These are phyloP conservation scores for Coniochaeta sp. DNA, from an alignment of 2,329 filamentous ascomycete genomes.

Conservation along the genomic window DNA sequence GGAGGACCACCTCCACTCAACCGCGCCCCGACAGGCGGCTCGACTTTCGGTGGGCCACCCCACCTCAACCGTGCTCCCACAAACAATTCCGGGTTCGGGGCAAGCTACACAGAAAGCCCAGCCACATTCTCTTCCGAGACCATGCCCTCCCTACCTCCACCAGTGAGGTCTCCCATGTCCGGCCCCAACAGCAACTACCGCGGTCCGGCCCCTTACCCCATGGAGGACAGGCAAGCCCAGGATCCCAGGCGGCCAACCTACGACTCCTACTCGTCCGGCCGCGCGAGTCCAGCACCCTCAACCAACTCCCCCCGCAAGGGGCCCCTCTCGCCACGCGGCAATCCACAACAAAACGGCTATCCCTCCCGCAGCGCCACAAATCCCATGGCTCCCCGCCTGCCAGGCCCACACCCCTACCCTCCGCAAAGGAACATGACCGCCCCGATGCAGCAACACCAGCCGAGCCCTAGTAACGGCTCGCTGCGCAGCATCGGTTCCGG, in stretches of 20 bases:
- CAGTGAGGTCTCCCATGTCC: slow-evolving; percentile 15
- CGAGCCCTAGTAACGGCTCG: slow-evolving; percentile 12
- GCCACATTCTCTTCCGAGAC: slow-evolving; percentile 16
- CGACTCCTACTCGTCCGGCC: slow-evolving; percentile 15
- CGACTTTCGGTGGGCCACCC: too few relatives aligned
- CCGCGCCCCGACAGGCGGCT: slow-evolving; percentile 18
- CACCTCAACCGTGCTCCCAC: slow-evolving; percentile 18
- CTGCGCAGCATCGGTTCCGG: slow-evolving; percentile 6
- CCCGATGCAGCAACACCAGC: slow-evolving; percentile 17
- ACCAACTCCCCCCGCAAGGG: slow-evolving; percentile 13
- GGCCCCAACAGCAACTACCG: slow-evolving; percentile 11
- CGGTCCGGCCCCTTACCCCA: slow-evolving; percentile 6
- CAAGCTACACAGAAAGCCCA: slow-evolving; percentile 16
- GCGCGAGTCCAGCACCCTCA: slow-evolving; percentile 23
- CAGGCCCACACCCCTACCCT: slow-evolving; percentile 13
- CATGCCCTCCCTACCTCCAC: slow-evolving; percentile 18
- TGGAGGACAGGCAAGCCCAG: slow-evolving; percentile 4
- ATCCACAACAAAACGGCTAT: slow-evolving; percentile 14
- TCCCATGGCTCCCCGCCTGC: slow-evolving; percentile 17
- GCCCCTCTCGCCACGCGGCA: slow-evolving; percentile 14
- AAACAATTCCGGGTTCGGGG: slow-evolving; percentile 15
- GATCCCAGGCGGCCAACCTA: slow-evolving; percentile 6
- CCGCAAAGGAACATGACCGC: slow-evolving; percentile 27
- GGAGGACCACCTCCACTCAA: slow-evolving; percentile 13
- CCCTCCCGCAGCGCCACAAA: slow-evolving; percentile 19